Conservation (phyloP, 2,329 filamentous ascomycete species). For the Sporothrix curviconia region DNA sequence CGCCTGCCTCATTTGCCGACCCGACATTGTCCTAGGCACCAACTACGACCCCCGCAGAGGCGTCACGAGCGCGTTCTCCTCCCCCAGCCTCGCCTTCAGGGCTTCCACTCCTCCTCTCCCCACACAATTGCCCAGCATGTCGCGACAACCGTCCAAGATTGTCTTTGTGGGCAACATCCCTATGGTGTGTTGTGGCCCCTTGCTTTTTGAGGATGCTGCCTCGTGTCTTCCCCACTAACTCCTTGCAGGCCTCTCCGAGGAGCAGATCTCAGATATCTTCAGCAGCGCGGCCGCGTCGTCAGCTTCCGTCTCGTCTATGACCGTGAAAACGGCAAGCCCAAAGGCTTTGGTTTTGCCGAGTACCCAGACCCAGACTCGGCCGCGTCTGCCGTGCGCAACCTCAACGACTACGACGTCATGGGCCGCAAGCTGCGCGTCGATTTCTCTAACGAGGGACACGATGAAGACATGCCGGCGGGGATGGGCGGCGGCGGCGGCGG, state of each 20-base stretch:
- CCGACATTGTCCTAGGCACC: too few species aligned
- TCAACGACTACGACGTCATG: conserved; percentile 94
- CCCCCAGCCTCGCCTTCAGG: not conserved
- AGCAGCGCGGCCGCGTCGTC: conserved; percentile 83
- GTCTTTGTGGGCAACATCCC: conserved; percentile 83
- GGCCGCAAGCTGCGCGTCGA: conserved; percentile 90
- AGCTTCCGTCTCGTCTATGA: conserved; percentile 94
- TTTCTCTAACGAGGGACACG: conserved; percentile 87
- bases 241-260: conserved; percentile 80
- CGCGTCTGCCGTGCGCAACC: conserved; percentile 86
- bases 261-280: conserved; percentile 92
- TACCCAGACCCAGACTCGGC: conserved; percentile 84
- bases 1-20: too few species aligned
- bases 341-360: conserved; percentile 94
- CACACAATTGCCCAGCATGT: conserved; percentile 42
- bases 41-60: not conserved
- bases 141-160: conserved; percentile 68
- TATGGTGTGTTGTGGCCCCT: conserved; percentile 50
- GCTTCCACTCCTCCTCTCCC: not conserved
- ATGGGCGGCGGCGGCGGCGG: not conserved
- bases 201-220: not conserved
- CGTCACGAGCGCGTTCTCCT: not conserved
- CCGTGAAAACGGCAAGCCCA: conserved; percentile 86
- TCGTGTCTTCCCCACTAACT: not conserved
- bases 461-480: conserved; percentile 41